Conservation (phyloP, 805 yeast genomes). For the Grigorovia humatica region DNA sequence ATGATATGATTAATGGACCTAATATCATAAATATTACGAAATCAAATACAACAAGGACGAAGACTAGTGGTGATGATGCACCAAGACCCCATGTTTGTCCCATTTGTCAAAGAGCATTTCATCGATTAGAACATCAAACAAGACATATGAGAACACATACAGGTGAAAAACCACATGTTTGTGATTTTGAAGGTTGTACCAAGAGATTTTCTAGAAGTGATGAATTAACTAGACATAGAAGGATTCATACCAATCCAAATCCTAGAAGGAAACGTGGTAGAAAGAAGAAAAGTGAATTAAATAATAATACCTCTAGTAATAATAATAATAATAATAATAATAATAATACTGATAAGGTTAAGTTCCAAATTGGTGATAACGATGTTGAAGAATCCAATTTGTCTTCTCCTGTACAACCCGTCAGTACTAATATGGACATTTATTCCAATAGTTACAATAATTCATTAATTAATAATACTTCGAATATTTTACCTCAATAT, state of each 20-base stretch:
- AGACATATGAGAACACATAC: constrained; percentile 74
- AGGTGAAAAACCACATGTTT: constrained; percentile 74
- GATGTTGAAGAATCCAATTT: constrained; percentile 2
- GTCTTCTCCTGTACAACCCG: not conserved
- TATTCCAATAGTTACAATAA: not conserved
- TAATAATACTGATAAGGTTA: not conserved
- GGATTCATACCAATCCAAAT: constrained; percentile 65
- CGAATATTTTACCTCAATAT: not conserved
- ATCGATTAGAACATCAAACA: constrained; percentile 67
- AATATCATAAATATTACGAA: not conserved
- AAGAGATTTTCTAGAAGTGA: constrained; percentile 62
- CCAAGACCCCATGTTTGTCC: constrained; percentile 63
- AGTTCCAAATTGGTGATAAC: constrained; percentile 6
- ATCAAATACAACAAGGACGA: not conserved
- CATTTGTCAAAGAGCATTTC: constrained; percentile 64
- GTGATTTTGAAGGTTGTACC: constrained; percentile 59
- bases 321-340: not conserved
- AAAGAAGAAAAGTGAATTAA: constrained; percentile 24
- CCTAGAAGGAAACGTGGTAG: constrained; percentile 49
- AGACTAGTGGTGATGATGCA: constrained; percentile 16
- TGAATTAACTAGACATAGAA: constrained; percentile 61
- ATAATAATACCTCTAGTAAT: not conserved
- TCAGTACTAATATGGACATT: not conserved
- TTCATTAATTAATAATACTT: not conserved
- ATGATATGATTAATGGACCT: not conserved